Base-by-base conservation (phyloP, 2,329 filamentous ascomycete species). In the Penicillium brevicompactum region DNA sequence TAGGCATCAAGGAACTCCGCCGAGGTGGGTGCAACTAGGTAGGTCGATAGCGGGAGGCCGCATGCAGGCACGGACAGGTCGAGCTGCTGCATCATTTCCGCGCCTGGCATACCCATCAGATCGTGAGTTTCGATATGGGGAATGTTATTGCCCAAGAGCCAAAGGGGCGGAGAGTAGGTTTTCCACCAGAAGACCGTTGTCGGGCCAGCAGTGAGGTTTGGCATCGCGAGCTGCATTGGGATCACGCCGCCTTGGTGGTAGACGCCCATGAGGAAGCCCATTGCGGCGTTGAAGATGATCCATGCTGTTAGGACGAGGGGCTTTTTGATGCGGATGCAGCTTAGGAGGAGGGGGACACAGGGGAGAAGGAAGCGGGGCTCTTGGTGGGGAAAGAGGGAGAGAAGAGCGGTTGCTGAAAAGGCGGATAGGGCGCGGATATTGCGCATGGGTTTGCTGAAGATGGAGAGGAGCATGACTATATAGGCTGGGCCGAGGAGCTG, bases 401-500 rank as follows among this genome's bases (percentile, higher is more conserved):
- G 70, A 38, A 80, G 65, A 43, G 70, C 60, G n/a, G 73, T 75
- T 22, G 74, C 77, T 1, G 76, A 75, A 16, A 78, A 56, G 14
- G 76, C 77, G 27, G 78, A 77, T 51, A 77, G 60, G 44, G 76
- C 72, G 44, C 76, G 70, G 43, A 68, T 63, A 53, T 78, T 78
- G 46, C 70, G 68, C 51, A 76, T 55, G 31, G 63, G 65, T 53
- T 58, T 61, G 56, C 49, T 76, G 65, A 89, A 80, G 10, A 90
- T 73, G 10, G 73, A 71, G 16, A 68, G 40, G 10, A 73, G 59
- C 56, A 77, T 69, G 18, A 90, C 78, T 27, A 84, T 68, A 34
- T 84, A 80, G 8, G 86, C 88, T 5, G 89, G 90, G 1, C 89
- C 90, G 16, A 93, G 80, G 16, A 92, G 80, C 67, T 88, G 81